phyloP scores from a whole-genome alignment of 208 protist species.

The Crithidia acanthocephali region DNA sequence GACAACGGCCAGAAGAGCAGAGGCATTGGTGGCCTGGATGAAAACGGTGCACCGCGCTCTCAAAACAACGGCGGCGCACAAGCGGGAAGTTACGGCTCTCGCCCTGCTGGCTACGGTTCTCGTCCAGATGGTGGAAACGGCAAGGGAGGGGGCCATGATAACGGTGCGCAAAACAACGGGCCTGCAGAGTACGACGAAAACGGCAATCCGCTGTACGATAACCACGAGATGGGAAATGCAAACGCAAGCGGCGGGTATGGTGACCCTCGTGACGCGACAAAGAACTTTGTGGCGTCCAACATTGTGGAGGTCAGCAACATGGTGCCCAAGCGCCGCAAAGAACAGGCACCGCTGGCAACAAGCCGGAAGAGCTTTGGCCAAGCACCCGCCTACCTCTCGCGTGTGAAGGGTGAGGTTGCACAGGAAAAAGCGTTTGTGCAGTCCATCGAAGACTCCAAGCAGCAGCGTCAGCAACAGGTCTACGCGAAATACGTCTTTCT shows the following conservation, averaged over 20 bases:
- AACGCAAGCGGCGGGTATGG: neutral
- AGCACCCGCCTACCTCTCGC: slow-evolving; percentile 81
- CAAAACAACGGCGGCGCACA: neutral
- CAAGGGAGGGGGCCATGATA: neutral
- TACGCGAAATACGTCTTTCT: slow-evolving; percentile 72
- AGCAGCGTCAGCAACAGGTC: slow-evolving; percentile 37
- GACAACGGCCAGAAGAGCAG: neutral
- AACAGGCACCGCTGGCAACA: slow-evolving; percentile 67
- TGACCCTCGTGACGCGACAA: slow-evolving; percentile 27
- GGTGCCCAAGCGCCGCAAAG: slow-evolving; percentile 75
- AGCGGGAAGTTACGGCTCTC: neutral
- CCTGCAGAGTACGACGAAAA: neutral
- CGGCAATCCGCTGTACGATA: neutral
- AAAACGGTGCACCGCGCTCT: neutral
- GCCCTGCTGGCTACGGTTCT: neutral
- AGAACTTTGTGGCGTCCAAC: slow-evolving; percentile 94
- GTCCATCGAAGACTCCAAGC: slow-evolving; percentile 62
- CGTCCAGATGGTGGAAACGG: neutral
- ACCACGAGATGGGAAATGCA: neutral
- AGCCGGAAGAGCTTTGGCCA: slow-evolving; percentile 85
- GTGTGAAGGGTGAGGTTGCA: slow-evolving; percentile 89
- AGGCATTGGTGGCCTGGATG: neutral
- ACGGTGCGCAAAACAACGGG: neutral
- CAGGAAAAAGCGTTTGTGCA: slow-evolving; percentile 83
- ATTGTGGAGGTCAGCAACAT: slow-evolving; percentile 93